Conservation (phyloP, 805 yeast genomes). For the Saturnispora serradocipensis region DNA sequence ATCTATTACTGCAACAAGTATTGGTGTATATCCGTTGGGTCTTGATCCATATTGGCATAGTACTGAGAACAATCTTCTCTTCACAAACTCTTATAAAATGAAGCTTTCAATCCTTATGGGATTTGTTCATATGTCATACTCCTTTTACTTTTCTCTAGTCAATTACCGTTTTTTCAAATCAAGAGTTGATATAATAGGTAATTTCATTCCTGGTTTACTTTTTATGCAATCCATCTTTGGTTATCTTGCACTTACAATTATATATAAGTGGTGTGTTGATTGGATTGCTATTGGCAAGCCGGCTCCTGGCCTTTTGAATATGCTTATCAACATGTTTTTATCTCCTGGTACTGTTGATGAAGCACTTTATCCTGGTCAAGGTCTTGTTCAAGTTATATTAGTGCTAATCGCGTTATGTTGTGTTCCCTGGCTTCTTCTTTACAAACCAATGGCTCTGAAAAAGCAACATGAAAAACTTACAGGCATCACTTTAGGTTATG, state of each 20-base stretch:
- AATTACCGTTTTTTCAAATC: conserved; percentile 51
- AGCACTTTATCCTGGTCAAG: conserved; percentile 57
- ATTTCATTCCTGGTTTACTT: conserved; percentile 62
- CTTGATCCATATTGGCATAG: conserved; percentile 75
- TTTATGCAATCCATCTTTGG: conserved; percentile 76
- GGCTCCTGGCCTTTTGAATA: conserved; percentile 66
- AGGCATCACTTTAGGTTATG: conserved; percentile 42
- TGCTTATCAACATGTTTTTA: conserved; percentile 68
- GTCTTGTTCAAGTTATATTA: conserved; percentile 47
- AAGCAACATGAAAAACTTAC: conserved; percentile 34
- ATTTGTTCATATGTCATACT: conserved; percentile 64
- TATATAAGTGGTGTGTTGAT: conserved; percentile 67
- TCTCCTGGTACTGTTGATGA: conserved; percentile 65
- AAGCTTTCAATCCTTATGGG: conserved; percentile 70
- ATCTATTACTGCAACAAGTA: conserved; percentile 36
- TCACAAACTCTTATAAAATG: conserved; percentile 71
- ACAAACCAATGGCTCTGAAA: conserved; percentile 45
- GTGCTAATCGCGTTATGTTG: conserved; percentile 54
- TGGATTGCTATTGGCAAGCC: conserved; percentile 55
- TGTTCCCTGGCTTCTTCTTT: conserved; percentile 64
- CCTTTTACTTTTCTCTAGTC: conserved; percentile 57
- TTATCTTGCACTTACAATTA: conserved; percentile 53
- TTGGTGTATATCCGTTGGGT: conserved; percentile 53
- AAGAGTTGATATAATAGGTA: conserved; percentile 58
- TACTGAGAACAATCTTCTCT: conserved; percentile 60